A percentile compares a stretch with the other conserved stretches of the same genome.
Evolutionary conservation across 768 basidiomycete genomes (phyloP).

Genomic region (Rhodosporidiobolus sp.): DNA sequence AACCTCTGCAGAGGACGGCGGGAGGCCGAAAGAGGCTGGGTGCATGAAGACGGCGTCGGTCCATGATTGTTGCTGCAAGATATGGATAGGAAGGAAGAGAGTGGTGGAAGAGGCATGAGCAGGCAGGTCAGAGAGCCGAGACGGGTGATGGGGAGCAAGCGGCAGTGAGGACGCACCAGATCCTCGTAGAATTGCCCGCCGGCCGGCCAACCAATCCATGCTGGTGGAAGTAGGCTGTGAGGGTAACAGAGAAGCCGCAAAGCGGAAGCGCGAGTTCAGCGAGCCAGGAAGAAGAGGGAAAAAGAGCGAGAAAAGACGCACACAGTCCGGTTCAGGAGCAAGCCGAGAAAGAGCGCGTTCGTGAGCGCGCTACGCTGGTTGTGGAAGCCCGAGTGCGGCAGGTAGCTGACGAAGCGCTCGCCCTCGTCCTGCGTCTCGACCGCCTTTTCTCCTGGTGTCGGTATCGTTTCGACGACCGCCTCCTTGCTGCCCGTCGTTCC

Average conservation of each 20-base stretch:
- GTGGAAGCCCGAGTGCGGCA: slow-evolving; percentile 78
- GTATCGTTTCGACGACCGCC: too few relatives aligned
- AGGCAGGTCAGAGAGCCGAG: background rate
- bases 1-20: background rate
- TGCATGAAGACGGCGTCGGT: background rate
- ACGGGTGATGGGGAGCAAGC: too few relatives aligned
- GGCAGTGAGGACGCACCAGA: too few relatives aligned
- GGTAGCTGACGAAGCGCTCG: slow-evolving; percentile 63
- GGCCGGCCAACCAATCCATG: slow-evolving; percentile 63
- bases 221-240: slow-evolving; percentile 61
- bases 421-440: slow-evolving; percentile 6
- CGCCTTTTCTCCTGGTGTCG: too few relatives aligned
- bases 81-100: background rate
- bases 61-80: slow-evolving; percentile 19
- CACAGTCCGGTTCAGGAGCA: slow-evolving; percentile 62
- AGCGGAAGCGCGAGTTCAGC: background rate
- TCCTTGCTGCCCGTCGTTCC: too few relatives aligned
- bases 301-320: background rate
- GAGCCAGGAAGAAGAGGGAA: background rate
- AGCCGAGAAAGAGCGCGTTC: slow-evolving; percentile 68
- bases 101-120: background rate
- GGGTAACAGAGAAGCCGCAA: background rate
- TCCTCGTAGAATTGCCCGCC: slow-evolving; percentile 58
- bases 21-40: slow-evolving; percentile 19
- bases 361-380: slow-evolving; percentile 78